Evolutionary conservation across 169 alveolate genomes (phyloP).

Genomic region (Plasmodium gallinaceum): DNA sequence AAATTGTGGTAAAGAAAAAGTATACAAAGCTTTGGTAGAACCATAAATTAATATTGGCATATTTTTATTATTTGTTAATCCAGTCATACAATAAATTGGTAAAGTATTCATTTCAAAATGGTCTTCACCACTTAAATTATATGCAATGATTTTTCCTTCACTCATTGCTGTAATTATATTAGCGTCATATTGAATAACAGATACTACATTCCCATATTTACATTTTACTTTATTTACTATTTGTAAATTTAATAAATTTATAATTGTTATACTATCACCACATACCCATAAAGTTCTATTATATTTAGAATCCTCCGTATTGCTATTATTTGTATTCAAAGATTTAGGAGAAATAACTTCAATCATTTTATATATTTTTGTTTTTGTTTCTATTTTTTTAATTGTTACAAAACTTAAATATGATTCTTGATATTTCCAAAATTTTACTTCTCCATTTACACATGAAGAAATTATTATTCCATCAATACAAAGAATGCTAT

Average conservation of each 20-base stretch:
- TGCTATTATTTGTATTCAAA: slow-evolving; percentile 10
- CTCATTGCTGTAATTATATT: slow-evolving; percentile 77
- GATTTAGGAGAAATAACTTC: slow-evolving; percentile 54
- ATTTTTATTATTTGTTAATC: slow-evolving; percentile 53
- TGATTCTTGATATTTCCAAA: slow-evolving; percentile 74
- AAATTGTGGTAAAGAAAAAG: slow-evolving; percentile 74
- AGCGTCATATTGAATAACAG: slow-evolving; percentile 76
- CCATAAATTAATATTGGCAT: slow-evolving; percentile 70
- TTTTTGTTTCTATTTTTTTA: slow-evolving; percentile 68
- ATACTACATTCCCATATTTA: slow-evolving; percentile 70
- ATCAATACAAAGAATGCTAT: slow-evolving; percentile 75
- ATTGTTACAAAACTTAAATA: slow-evolving; percentile 58
- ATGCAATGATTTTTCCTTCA: slow-evolving; percentile 75
- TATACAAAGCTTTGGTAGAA: slow-evolving; percentile 58
- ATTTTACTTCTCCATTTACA: slow-evolving; percentile 76
- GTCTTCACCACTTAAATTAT: slow-evolving; percentile 40
- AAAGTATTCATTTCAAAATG: slow-evolving; percentile 74
- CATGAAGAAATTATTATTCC: slow-evolving; percentile 70
- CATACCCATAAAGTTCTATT: slow-evolving; percentile 71
- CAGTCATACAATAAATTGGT: slow-evolving; percentile 76
- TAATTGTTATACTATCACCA: slow-evolving; percentile 75
- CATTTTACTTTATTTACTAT: slow-evolving; percentile 53
- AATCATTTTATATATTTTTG: slow-evolving; percentile 73
- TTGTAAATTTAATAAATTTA: slow-evolving; percentile 64
- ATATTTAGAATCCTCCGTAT: slow-evolving; percentile 43